A percentile compares a stretch with the other conserved stretches of the same genome.
phyloP scores from a whole-genome alignment of 331 rosid genomes.

The Quercus lobata region DNA sequence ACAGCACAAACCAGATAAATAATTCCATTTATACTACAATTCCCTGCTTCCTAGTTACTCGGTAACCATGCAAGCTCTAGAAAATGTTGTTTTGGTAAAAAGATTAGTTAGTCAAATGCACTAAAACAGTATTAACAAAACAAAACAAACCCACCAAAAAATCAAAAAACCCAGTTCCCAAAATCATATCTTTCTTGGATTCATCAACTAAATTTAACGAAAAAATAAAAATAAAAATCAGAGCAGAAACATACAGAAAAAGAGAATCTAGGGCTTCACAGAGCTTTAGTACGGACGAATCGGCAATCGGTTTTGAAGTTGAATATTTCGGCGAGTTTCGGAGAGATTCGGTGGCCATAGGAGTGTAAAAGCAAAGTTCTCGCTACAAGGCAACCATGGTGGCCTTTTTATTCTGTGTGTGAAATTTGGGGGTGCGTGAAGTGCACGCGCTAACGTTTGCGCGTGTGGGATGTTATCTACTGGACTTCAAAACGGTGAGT shows the following conservation, averaged over 20 bases:
- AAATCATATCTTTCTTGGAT: not conserved
- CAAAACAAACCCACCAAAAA: not conserved
- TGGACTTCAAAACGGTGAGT: no score
- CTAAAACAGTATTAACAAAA: not conserved
- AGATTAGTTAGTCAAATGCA: not conserved
- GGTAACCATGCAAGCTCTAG: not conserved
- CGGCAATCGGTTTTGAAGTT: not conserved
- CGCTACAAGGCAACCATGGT: not conserved
- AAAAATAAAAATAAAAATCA: not conserved
- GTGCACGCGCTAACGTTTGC: not conserved
- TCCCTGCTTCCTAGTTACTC: no score
- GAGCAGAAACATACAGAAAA: not conserved
- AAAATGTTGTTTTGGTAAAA: not conserved
- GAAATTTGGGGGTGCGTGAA: not conserved
- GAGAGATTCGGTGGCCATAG: constrained; percentile 53
- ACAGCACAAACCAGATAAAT: not conserved
- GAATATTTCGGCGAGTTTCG: constrained; percentile 15
- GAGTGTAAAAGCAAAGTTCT: constrained; percentile 14
- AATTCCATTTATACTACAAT: not conserved
- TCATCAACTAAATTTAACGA: not conserved
- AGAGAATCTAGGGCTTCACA: not conserved
- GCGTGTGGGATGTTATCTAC: not conserved
- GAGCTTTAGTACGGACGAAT: not conserved
- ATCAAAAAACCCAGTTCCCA: not conserved
- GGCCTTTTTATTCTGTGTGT: not conserved